Conservation (phyloP, 2,329 filamentous ascomycete species). For the Xylaria digitata region DNA sequence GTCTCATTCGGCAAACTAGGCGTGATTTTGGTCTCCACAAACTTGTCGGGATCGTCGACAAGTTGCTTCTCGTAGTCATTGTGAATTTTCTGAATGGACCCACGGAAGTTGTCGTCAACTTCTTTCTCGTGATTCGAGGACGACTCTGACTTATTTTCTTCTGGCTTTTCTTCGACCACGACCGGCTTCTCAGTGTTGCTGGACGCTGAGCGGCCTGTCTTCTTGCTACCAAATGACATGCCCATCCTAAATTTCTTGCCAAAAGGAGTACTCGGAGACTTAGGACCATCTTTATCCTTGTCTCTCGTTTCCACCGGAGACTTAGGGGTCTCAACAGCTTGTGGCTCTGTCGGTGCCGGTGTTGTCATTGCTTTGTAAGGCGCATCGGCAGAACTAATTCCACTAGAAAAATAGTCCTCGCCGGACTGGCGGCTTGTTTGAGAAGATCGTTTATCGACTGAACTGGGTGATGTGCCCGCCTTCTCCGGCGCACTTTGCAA, state of each 20-base stretch:
- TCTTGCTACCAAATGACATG: slow-evolving; percentile 81
- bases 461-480: slow-evolving; percentile 55
- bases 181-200: slow-evolving; percentile 78
- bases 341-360: slow-evolving; percentile 58
- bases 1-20: slow-evolving; percentile 80
- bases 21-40: slow-evolving; percentile 71
- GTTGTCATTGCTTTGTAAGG: slow-evolving; percentile 60
- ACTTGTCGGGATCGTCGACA: slow-evolving; percentile 63
- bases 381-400: slow-evolving; percentile 61
- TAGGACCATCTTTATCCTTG: slow-evolving; percentile 64
- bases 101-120: slow-evolving; percentile 79
- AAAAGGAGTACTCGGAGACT: slow-evolving; percentile 66
- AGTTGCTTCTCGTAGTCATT: slow-evolving; percentile 78
- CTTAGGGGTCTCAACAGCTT: slow-evolving; percentile 55
- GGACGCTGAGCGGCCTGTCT: slow-evolving; percentile 76
- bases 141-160: slow-evolving; percentile 67
- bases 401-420: slow-evolving; percentile 83
- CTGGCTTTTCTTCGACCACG: slow-evolving; percentile 80
- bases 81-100: slow-evolving; percentile 77
- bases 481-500: slow-evolving; percentile 64
- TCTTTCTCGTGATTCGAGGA: slow-evolving; percentile 76
- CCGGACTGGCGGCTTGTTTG: slow-evolving; percentile 70
- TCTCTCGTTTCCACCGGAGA: slow-evolving; percentile 70
- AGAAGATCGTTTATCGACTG: slow-evolving; percentile 66
- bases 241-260: slow-evolving; percentile 52